These are phyloP conservation scores for Novymonas esmeraldas DNA, from an alignment of 208 protist species.

Conservation along the genomic window DNA sequence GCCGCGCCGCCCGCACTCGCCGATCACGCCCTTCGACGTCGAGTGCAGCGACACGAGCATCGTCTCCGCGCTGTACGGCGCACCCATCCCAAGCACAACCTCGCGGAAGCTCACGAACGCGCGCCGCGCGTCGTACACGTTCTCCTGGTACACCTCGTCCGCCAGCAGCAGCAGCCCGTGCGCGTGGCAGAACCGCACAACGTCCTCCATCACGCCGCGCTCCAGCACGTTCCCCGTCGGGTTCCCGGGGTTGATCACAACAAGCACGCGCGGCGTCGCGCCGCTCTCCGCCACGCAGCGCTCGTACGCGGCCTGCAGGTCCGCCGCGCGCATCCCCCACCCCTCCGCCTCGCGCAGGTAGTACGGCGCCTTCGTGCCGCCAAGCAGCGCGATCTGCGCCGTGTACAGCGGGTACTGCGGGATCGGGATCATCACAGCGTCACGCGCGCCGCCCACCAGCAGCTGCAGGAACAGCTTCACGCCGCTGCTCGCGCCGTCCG, in stretches of 20 bases:
- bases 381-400: slow-evolving; percentile 95
- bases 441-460: slow-evolving; percentile 66
- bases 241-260: slow-evolving; percentile 99
- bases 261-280: slow-evolving; percentile 92
- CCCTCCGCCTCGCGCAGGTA: slow-evolving; percentile 93
- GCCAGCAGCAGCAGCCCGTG: slow-evolving; percentile 94
- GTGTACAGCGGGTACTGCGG: slow-evolving; percentile 99
- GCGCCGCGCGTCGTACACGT: slow-evolving; percentile 93
- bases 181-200: slow-evolving; percentile 73
- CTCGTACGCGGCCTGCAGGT: slow-evolving; percentile 69
- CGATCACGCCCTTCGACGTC: slow-evolving; percentile 98
- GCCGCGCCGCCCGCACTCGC: slow-evolving; percentile 98
- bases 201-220: slow-evolving; percentile 76
- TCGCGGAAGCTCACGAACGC: slow-evolving; percentile 93
- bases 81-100: slow-evolving; percentile 68
- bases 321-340: slow-evolving; percentile 87
- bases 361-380: slow-evolving; percentile 93
- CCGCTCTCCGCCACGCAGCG: slow-evolving; percentile 56
- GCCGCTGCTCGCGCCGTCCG: slow-evolving; percentile 96
- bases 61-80: slow-evolving; percentile 63
- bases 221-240: slow-evolving; percentile 96
- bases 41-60: slow-evolving; percentile 96
- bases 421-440: slow-evolving; percentile 97
- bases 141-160: slow-evolving; percentile 99
- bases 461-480: slow-evolving; percentile 90